These are phyloP conservation scores for Onygenales sp. DNA, from an alignment of 2,329 filamentous ascomycete species.

Conservation along the genomic window DNA sequence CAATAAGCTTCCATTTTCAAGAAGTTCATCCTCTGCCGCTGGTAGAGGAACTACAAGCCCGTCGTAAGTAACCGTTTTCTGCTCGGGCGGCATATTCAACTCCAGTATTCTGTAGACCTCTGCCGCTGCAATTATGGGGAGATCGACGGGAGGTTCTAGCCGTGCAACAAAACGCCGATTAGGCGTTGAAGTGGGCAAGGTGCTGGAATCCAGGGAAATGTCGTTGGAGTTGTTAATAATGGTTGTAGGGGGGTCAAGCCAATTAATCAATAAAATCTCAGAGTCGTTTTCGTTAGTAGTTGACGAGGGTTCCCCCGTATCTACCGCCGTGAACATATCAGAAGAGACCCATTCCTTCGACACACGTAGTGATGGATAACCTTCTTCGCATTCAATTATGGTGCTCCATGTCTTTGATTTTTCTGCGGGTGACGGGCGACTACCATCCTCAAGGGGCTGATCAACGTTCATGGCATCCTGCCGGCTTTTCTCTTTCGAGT, in stretches of 20 bases:
- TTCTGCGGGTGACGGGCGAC: conserved; percentile 12
- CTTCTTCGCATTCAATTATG: conserved; percentile 36
- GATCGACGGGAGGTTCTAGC: conserved; percentile 32
- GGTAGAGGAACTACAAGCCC: conserved; percentile 23
- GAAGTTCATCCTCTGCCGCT: conserved; percentile 15
- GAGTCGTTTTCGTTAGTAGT: conserved; percentile 15
- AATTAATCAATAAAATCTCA: conserved; percentile 25
- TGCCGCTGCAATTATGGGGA: conserved; percentile 32
- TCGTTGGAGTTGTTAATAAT: conserved; percentile 24
- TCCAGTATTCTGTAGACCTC: conserved; percentile 33
- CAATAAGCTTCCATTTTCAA: conserved; percentile 14
- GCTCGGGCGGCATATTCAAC: conserved; percentile 30
- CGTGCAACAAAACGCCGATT: conserved; percentile 36
- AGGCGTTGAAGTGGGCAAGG: conserved; percentile 27
- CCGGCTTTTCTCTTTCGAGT: conserved; percentile 17
- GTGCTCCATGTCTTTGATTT: conserved; percentile 25
- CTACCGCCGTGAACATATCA: conserved; percentile 23
- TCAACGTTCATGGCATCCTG: conserved; percentile 27
- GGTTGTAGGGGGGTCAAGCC: conserved; percentile 30
- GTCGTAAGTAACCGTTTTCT: conserved; percentile 30
- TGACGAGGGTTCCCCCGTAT: conserved; percentile 16
- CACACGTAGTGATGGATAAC: conserved; percentile 34
- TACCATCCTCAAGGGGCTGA: conserved; percentile 12
- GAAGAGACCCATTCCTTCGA: conserved; percentile 35
- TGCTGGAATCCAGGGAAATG: conserved; percentile 29